Conservation (phyloP, 495 filamentous ascomycete genomes). For the Choiromyces venosus region DNA sequence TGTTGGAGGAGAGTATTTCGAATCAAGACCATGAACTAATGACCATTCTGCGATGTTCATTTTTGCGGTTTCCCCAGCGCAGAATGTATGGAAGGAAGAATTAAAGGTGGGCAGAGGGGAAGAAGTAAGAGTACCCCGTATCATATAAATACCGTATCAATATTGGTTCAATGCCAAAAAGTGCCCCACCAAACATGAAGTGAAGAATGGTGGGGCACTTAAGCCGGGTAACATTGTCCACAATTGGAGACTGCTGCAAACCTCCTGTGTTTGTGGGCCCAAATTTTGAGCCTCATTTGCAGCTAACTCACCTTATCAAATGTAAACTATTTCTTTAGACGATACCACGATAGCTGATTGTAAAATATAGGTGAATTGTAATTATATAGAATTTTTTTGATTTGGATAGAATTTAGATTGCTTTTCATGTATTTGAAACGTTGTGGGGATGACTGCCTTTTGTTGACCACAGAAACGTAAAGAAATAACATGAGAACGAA, state of each 20-base stretch:
- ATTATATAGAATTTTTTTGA: background rate
- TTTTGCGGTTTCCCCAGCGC: background rate
- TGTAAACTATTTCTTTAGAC: background rate
- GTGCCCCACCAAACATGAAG: background rate
- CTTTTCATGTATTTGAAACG: background rate
- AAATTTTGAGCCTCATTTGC: background rate
- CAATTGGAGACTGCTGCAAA: background rate
- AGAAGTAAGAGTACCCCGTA: background rate
- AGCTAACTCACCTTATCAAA: background rate
- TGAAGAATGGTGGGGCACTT: background rate
- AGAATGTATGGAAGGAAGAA: background rate
- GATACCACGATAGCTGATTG: background rate
- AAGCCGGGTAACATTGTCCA: background rate
- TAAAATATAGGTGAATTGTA: background rate
- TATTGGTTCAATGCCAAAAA: too few relatives aligned
- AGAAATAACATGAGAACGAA: background rate
- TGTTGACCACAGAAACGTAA: background rate
- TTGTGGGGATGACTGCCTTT: slow-evolving; percentile 3
- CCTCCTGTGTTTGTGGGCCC: background rate
- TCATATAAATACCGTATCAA: too few relatives aligned
- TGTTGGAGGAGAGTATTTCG: background rate
- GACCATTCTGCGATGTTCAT: slow-evolving; percentile 14
- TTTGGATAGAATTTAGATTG: background rate
- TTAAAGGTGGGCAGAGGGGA: background rate
- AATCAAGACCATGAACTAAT: slow-evolving; percentile 22